phyloP scores from a whole-genome alignment of 176 grass and related monocot genomes.

The Secale cereale region DNA sequence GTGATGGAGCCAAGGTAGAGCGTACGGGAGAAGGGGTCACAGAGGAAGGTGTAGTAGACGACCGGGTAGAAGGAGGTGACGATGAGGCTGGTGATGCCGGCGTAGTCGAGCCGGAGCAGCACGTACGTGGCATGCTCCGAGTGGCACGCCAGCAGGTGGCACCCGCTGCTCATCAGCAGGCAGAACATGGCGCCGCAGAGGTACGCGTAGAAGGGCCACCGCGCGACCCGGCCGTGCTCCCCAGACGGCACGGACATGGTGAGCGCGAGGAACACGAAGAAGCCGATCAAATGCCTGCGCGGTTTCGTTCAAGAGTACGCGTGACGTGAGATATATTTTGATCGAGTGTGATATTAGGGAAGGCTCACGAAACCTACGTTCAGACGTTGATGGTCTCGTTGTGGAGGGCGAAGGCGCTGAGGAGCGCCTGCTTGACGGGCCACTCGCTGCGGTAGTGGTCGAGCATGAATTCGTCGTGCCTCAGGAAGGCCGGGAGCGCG shows the following conservation, averaged over 20 bases:
- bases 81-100: constrained; percentile 69
- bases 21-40: constrained; percentile 39
- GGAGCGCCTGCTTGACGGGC: constrained; percentile 54
- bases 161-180: constrained; percentile 74
- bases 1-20: constrained; percentile 74
- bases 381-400: constrained; percentile 83
- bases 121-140: constrained; percentile 68
- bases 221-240: not conserved
- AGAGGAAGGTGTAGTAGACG: constrained; percentile 87
- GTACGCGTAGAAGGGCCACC: constrained; percentile 79
- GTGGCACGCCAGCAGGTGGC: constrained; percentile 77
- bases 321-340: not conserved
- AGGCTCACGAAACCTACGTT: constrained; percentile 37
- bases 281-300: constrained; percentile 65
- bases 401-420: constrained; percentile 68
- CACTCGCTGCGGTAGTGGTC: constrained; percentile 78
- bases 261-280: constrained; percentile 69
- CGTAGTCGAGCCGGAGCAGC: constrained; percentile 79
- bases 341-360: no score
- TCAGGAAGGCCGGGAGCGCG: constrained; percentile 56
- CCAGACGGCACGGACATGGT: constrained; percentile 23
- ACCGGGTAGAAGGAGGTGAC: constrained; percentile 89
- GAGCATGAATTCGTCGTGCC: constrained; percentile 74
- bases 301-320: not conserved
- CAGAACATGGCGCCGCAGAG: constrained; percentile 77